A percentile compares a stretch with the other conserved stretches of the same genome.
phyloP scores from a whole-genome alignment of 306 rosid genomes.

The Cucurbita maxima region DNA sequence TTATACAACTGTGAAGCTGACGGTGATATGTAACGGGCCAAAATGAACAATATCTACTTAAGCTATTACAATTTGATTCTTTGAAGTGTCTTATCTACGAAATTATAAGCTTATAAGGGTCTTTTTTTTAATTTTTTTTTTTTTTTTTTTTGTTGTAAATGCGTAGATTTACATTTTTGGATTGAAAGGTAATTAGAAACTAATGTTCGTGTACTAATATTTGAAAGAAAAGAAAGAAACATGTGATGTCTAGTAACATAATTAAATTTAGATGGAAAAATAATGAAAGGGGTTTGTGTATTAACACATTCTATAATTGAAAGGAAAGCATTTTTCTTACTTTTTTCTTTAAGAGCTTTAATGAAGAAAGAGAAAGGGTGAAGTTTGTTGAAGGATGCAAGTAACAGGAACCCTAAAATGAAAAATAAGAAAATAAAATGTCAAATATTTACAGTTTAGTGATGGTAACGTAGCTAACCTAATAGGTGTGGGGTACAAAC shows the following conservation, averaged over 20 bases:
- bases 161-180: neutral
- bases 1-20: too few relatives aligned
- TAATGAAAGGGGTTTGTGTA: conserved; percentile 2
- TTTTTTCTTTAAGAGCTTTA: neutral
- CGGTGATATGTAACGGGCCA: too few relatives aligned
- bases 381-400: neutral
- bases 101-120: too few relatives aligned
- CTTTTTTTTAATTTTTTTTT: too few relatives aligned
- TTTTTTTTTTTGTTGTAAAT: too few relatives aligned
- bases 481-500: neutral
- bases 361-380: neutral
- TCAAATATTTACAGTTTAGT: neutral
- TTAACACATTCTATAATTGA: neutral
- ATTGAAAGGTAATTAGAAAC: neutral
- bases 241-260: conserved; percentile 1
- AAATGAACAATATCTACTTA: too few relatives aligned
- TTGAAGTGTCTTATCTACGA: too few relatives aligned
- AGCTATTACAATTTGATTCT: too few relatives aligned
- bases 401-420: neutral
- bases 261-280: neutral
- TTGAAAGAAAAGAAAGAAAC: neutral
- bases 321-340: neutral
- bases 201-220: neutral
- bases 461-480: conserved; percentile 7
- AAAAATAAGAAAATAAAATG: neutral